These are phyloP conservation scores for Agaricales sp. DNA, from an alignment of 1,284 basidiomycete genomes.

Conservation along the genomic window DNA sequence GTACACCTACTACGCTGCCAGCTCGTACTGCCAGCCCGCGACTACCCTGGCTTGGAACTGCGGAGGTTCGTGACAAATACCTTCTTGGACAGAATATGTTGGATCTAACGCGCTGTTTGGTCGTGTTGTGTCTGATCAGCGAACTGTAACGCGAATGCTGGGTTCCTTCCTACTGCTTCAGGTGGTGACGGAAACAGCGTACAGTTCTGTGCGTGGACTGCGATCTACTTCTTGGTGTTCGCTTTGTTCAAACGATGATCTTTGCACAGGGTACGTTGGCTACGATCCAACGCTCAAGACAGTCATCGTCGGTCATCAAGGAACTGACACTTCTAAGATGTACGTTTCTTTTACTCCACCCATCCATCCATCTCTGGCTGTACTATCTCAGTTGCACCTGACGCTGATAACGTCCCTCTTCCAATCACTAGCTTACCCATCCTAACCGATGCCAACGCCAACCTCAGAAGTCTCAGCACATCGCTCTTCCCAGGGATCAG, in stretches of 20 bases:
- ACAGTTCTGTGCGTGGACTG: slow-evolving; percentile 35
- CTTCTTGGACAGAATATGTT: neutral
- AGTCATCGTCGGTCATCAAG: slow-evolving; percentile 43
- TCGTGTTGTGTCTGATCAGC: slow-evolving; percentile 19
- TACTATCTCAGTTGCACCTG: neutral
- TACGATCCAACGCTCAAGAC: slow-evolving; percentile 24
- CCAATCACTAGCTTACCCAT: slow-evolving; percentile 31
- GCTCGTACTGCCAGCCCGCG: slow-evolving; percentile 40
- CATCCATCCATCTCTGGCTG: neutral
- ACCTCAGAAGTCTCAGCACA: slow-evolving; percentile 26
- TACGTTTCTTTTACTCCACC: slow-evolving; percentile 16
- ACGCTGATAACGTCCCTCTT: neutral
- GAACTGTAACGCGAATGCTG: slow-evolving; percentile 41
- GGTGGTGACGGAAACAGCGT: slow-evolving; percentile 45
- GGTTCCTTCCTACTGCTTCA: slow-evolving; percentile 44
- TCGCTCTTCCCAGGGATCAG: slow-evolving; percentile 49
- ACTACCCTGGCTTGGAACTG: slow-evolving; percentile 44
- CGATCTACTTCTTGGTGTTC: slow-evolving; percentile 9
- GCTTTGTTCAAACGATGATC: slow-evolving; percentile 4
- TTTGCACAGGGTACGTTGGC: slow-evolving; percentile 25
- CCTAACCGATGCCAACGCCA: slow-evolving; percentile 43
- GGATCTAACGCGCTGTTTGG: neutral
- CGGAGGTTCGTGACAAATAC: slow-evolving; percentile 30
- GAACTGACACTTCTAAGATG: slow-evolving; percentile 38
- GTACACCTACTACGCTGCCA: slow-evolving; percentile 44